Conservation (phyloP, 768 basidiomycete genomes). For the Mrakia hoshinonis region DNA sequence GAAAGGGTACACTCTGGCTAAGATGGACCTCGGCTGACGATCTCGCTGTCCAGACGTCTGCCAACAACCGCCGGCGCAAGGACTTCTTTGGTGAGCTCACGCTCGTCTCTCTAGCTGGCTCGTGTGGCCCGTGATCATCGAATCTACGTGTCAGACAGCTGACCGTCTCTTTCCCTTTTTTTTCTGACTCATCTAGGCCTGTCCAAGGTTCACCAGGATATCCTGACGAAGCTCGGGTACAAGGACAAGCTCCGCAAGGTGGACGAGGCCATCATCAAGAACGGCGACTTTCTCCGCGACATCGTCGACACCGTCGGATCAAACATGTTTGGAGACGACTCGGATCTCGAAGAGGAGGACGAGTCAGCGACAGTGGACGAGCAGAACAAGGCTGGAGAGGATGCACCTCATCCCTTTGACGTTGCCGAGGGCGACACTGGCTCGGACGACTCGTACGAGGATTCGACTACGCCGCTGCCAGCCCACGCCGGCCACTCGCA, state of each 20-base stretch:
- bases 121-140: too few species aligned
- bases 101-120: background rate
- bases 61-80: conserved; percentile 27
- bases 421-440: conserved; percentile 20
- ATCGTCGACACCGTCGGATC: conserved; percentile 73
- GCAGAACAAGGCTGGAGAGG: background rate
- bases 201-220: conserved; percentile 57
- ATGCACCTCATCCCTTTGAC: conserved; percentile 20
- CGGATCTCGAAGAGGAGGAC: conserved; percentile 35
- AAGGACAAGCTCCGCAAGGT: conserved; percentile 67
- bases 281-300: conserved; percentile 64
- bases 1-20: background rate
- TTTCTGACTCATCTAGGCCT: conserved; percentile 54
- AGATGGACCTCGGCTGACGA: background rate
- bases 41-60: conserved; percentile 1
- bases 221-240: conserved; percentile 64
- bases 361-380: conserved; percentile 27
- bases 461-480: background rate
- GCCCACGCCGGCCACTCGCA: conserved; percentile 32
- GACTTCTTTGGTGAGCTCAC: conserved; percentile 24
- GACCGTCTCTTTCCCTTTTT: background rate
- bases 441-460: conserved; percentile 33
- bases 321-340: conserved; percentile 35
- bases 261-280: conserved; percentile 69
- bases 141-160: too few species aligned